Base-by-base conservation (phyloP, 495 filamentous ascomycete species). In the Penicillium parvum region DNA sequence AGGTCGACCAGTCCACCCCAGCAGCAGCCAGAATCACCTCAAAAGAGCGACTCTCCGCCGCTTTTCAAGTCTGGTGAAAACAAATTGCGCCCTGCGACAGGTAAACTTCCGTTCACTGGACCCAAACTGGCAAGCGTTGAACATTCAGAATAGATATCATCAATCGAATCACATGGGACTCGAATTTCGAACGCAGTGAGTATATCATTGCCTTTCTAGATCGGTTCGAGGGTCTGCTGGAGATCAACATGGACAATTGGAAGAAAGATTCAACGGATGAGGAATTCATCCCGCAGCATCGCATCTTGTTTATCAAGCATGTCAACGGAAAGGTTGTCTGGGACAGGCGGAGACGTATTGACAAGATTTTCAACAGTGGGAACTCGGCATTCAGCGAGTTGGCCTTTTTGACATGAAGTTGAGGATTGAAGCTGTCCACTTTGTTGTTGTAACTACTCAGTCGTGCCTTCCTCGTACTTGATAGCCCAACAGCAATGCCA, bases 251-350 rank as follows among this genome's bases (percentile, higher is more conserved):
- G 7, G 74, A 73, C 33, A 66, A 68, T 21, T 91, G 87, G 86
- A 86, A 83, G 64, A 76, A 65, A 14, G 86, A 91, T 45, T 71
- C 79, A 30, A 90, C 85, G 18, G 82, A 91, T 48, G 83, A 91
- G 50, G 87, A 90, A 47, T 91, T 89, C 53, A 90, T 91, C 49
- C 88, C 88, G 6, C 76, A 84, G 63, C 87, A 91, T 63, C 74
- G 88, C 4, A 82, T 91, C 35, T 37, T 85, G 36, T 88, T 83
- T 48, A 88, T 91, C 47, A 78, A 75, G 58, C 69, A 74, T 50
- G 58, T 59, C 5, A 64, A 75, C 43, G 69, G 65, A 9, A 60
- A 68, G 10, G 55, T 69, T 22, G 68, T 84, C 8, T 84, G 82
- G 79, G 75, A 83, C 45, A 61, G 77, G 34, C 63, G 63, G 40